Base-by-base conservation (phyloP, 495 filamentous ascomycete genomes). In the Penicillium coprophilum region DNA sequence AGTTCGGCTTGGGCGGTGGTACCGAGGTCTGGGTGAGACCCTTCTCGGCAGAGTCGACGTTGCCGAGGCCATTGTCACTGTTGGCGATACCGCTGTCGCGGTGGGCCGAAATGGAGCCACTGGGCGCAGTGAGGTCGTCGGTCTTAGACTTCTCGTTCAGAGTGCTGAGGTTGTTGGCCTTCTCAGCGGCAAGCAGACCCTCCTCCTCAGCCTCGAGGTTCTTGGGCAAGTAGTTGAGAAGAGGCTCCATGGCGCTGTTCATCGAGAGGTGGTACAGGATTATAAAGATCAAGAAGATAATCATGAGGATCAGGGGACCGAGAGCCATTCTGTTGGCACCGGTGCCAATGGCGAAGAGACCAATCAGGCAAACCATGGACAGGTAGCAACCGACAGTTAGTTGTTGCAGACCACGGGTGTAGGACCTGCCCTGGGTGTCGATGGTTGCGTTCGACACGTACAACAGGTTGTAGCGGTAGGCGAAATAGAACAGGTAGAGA, bases 391-490 rank as follows among this genome's bases (percentile, higher is more conserved):
- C 94, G 1, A 88, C 86, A 40, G 92, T 87, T 57, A 95, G 84
- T 60, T 98, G 94, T 69, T 97, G 92, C 58, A 98, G 74, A n/a
- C 89, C 94, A 34, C 86, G 85, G 5, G 89, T 86, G 68, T 97
- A 98, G 58, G 88, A 83, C 34, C 89, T 83, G 53, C 94, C 94
- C 61, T 95, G 91, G 24, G 94, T 97, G 73, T 98, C 93, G 67
- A 97, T 87, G 50, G 79, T 58, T 28, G 87, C 82, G 64, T 95
- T 89, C 49, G 87, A 90, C 48, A 96, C 91, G 71, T 95, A 98
- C 46, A 98, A 81, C 63, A 97, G 69, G 68, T 98, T 96, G 80
- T 98, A 97, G 6, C 91, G 85, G 82, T 90, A 97, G 52, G 94
- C 92, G 46, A 96, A 77, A 73, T 97, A 97, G 74, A 98, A 90